A percentile compares a stretch with the other conserved stretches of the same genome.
These are phyloP conservation scores for Aegilops umbellulata DNA, from an alignment of 176 grass and related monocot species.

Conservation along the genomic window DNA sequence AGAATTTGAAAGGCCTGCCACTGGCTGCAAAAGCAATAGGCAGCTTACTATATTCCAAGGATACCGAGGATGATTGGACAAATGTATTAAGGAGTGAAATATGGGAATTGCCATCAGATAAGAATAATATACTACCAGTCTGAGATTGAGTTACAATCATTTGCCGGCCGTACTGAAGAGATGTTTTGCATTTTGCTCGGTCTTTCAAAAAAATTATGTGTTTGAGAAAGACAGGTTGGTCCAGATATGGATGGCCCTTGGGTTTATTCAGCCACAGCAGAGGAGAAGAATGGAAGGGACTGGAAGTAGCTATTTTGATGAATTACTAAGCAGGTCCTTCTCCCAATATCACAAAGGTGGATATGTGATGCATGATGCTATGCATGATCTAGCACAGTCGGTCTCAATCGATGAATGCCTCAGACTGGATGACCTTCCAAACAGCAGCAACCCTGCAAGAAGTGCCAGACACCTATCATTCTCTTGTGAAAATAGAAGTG, in stretches of 20 bases:
- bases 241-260: slow-evolving; percentile 76
- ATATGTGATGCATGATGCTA: slow-evolving; percentile 85
- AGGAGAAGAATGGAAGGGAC: slow-evolving; percentile 53
- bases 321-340: slow-evolving; percentile 71
- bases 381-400: slow-evolving; percentile 72
- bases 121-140: slow-evolving; percentile 75
- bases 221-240: slow-evolving; percentile 58
- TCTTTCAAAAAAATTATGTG: slow-evolving; percentile 77
- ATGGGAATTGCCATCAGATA: slow-evolving; percentile 67
- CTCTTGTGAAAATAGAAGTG: slow-evolving; percentile 48
- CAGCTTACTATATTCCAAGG: slow-evolving; percentile 53
- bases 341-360: slow-evolving; percentile 59
- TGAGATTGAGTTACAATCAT: slow-evolving; percentile 75
- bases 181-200: slow-evolving; percentile 80
- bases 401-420: slow-evolving; percentile 60
- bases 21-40: slow-evolving; percentile 76
- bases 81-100: slow-evolving; percentile 72
- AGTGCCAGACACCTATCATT: slow-evolving; percentile 58
- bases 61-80: slow-evolving; percentile 58
- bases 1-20: slow-evolving; percentile 75
- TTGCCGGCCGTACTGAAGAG: slow-evolving; percentile 60
- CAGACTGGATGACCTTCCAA: slow-evolving; percentile 37
- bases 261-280: slow-evolving; percentile 50
- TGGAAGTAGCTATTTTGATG: slow-evolving; percentile 69
- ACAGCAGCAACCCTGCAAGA: slow-evolving; percentile 9